phyloP scores from a whole-genome alignment of 305 asterid species.

The Fraxinus dipetala region DNA sequence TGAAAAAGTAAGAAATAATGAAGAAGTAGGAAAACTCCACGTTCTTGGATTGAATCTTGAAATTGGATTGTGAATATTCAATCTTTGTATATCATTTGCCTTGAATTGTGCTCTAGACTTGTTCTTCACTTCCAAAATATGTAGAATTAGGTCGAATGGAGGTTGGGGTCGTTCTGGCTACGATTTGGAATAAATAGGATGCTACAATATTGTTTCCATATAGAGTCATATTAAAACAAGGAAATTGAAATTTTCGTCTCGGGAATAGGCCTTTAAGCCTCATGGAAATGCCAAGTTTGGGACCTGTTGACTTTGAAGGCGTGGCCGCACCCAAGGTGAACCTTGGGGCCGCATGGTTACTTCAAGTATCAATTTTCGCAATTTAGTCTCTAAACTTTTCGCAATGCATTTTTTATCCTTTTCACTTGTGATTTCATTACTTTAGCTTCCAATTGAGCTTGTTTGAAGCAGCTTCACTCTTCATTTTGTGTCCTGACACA shows the following conservation, averaged over 20 bases:
- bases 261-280: too few relatives aligned
- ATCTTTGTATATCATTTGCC: background rate
- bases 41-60: background rate
- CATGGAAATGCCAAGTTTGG: background rate
- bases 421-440: background rate
- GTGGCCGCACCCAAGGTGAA: background rate
- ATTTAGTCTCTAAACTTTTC: background rate
- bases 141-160: background rate
- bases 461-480: too few relatives aligned
- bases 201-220: background rate
- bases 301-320: background rate
- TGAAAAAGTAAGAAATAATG: background rate
- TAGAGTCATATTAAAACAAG: background rate
- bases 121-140: background rate
- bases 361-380: background rate
- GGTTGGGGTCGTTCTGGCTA: background rate
- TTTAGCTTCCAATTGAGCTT: too few relatives aligned
- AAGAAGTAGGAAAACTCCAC: background rate
- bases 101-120: background rate
- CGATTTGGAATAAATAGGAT: background rate
- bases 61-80: background rate
- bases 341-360: background rate
- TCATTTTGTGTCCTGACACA: too few relatives aligned
- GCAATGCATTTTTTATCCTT: background rate
- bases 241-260: too few relatives aligned